A percentile compares a stretch with the other conserved stretches of the same genome.
Conservation (phyloP, 2,329 filamentous ascomycete genomes). For the Fusarium annulatum region DNA sequence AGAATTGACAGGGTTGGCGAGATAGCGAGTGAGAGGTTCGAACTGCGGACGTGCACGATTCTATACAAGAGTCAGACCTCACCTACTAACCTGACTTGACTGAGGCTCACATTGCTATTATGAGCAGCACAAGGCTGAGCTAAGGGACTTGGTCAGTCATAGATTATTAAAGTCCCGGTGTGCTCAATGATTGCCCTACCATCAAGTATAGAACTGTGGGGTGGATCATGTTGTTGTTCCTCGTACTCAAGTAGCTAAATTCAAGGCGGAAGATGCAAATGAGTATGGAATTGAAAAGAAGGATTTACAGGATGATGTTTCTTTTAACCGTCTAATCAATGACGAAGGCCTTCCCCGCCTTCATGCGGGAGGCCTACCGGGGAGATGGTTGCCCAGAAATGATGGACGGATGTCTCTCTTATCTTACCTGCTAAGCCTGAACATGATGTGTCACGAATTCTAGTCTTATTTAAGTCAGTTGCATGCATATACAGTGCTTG, state of each 20-base stretch:
- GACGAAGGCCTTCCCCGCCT: slow-evolving; percentile 8
- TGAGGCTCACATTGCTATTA: slow-evolving; percentile 47
- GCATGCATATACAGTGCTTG: neutral
- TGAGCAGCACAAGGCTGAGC: slow-evolving; percentile 47
- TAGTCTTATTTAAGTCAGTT: neutral
- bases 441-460: neutral
- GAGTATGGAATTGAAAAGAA: neutral
- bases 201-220: slow-evolving; percentile 48
- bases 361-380: slow-evolving; percentile 29
- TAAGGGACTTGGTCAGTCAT: slow-evolving; percentile 13
- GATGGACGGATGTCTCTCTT: neutral
- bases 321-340: neutral
- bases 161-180: no score
- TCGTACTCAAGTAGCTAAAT: no score
- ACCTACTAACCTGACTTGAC: neutral
- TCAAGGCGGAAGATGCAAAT: neutral
- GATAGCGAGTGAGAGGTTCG: slow-evolving; percentile 55
- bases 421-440: neutral
- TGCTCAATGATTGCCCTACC: slow-evolving; percentile 33
- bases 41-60: slow-evolving; percentile 53
- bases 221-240: slow-evolving; percentile 39
- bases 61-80: slow-evolving; percentile 42
- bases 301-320: no score
- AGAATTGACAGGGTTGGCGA: slow-evolving; percentile 51
- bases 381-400: neutral